Percentiles rank a stretch among this genome's conserved stretches.
Conservation (phyloP, 257 asterid genomes). For the Rauvolfia tetraphylla region DNA sequence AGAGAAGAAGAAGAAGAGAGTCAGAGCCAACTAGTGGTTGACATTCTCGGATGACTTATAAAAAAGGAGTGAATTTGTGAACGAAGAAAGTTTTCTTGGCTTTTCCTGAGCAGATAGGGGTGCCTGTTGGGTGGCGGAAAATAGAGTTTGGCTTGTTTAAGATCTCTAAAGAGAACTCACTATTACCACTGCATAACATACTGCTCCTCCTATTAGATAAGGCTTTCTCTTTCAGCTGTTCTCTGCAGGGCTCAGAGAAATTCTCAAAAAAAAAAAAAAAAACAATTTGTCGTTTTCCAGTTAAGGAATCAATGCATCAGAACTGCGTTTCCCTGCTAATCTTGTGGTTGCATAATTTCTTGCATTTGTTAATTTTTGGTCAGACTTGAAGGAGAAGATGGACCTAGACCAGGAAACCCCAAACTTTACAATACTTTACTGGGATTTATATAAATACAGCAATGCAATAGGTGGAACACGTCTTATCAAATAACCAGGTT, state of each 20-base stretch:
- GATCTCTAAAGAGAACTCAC: constrained; percentile 30
- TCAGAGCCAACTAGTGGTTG: constrained; percentile 17
- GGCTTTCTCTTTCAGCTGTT: constrained; percentile 22
- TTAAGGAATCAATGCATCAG: constrained; percentile 4
- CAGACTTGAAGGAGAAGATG: constrained; percentile 6
- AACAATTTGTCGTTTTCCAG: constrained; percentile 10
- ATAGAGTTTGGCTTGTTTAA: constrained; percentile 39
- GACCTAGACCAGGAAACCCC: neutral
- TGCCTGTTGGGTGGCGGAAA: constrained; percentile 74
- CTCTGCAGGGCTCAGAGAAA: neutral
- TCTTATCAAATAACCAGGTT: too few relatives aligned
- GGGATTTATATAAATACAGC: too few relatives aligned
- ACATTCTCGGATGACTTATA: constrained; percentile 15
- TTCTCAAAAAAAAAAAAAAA: neutral
- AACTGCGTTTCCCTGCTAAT: constrained; percentile 4
- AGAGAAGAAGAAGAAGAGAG: neutral
- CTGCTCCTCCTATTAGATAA: constrained; percentile 18
- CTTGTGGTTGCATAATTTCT: constrained; percentile 15
- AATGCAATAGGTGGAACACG: too few relatives aligned
- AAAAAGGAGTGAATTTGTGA: constrained; percentile 20
- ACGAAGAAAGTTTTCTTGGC: constrained; percentile 39
- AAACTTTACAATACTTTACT: too few relatives aligned
- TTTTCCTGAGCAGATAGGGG: constrained; percentile 81
- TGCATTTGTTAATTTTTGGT: constrained; percentile 18
- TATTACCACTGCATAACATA: neutral